Conservation (phyloP, 2,329 filamentous ascomycete species). For the Nemania sp. region DNA sequence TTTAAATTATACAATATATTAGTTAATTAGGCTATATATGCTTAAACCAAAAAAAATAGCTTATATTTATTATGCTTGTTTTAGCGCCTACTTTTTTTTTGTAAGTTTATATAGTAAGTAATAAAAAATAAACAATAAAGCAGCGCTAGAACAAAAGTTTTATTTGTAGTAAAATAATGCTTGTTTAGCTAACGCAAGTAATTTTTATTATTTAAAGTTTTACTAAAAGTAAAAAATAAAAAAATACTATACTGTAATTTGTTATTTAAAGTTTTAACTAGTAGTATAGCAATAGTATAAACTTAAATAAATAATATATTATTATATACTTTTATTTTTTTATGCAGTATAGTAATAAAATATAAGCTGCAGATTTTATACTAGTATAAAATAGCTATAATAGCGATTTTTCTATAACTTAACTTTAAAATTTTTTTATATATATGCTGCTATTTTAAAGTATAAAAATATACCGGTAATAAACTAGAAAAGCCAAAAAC, state of each 20-base stretch:
- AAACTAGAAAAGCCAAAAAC: not conserved
- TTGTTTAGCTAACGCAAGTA: not conserved
- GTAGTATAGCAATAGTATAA: not conserved
- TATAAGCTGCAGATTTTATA: not conserved
- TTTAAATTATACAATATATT: not conserved
- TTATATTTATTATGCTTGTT: not conserved
- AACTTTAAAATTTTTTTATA: not conserved
- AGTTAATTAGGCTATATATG: not conserved
- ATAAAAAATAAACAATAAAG: not conserved
- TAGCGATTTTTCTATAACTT: no score
- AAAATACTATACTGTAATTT: no score
- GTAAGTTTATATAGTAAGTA: not conserved
- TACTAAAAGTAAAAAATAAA: not conserved
- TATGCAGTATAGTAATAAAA: not conserved
- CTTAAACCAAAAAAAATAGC: not conserved
- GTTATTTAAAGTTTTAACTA: not conserved
- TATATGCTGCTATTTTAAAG: not conserved
- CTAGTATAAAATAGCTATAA: not conserved
- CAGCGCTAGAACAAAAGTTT: no score
- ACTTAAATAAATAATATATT: not conserved
- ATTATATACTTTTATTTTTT: not conserved
- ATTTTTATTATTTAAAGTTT: not conserved
- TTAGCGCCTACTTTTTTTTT: not conserved
- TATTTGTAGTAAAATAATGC: no score
- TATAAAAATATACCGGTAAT: not conserved